These are phyloP conservation scores for Hypoxylon sp. DNA, from an alignment of 2,329 filamentous ascomycete species.

Conservation along the genomic window DNA sequence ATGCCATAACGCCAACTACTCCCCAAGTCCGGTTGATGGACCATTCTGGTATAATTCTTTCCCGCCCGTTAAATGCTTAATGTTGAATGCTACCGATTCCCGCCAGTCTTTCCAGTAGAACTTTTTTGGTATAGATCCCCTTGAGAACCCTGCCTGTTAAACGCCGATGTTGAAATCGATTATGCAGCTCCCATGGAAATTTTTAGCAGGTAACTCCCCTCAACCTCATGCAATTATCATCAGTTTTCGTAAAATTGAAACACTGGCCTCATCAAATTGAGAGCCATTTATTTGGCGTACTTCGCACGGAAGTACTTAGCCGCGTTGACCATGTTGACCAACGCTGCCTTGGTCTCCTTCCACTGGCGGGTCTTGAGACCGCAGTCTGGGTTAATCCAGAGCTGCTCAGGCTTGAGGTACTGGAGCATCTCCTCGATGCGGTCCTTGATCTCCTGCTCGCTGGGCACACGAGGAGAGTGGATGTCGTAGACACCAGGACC, in stretches of 20 bases:
- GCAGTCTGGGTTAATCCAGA: slow-evolving; percentile 99
- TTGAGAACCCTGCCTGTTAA: slow-evolving; percentile 53
- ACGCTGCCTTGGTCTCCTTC: slow-evolving; percentile 97
- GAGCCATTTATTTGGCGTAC: slow-evolving; percentile 74
- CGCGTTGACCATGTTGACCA: slow-evolving; percentile 97
- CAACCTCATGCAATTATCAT: slow-evolving; percentile 44
- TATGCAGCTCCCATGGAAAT: slow-evolving; percentile 56
- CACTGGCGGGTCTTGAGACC: slow-evolving; percentile 99
- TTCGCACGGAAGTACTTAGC: slow-evolving; percentile 97
- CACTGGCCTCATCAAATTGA: slow-evolving; percentile 15
- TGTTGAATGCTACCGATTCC: slow-evolving; percentile 57
- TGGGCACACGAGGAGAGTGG: slow-evolving; percentile 97
- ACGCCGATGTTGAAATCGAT: slow-evolving; percentile 74
- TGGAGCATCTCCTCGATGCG: slow-evolving; percentile 98
- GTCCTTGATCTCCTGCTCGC: slow-evolving; percentile 98
- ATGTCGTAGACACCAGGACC: slow-evolving; percentile 99
- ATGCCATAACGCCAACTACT: slow-evolving; percentile 55
- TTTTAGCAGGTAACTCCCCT: slow-evolving; percentile 49
- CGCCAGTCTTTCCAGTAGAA: slow-evolving; percentile 53
- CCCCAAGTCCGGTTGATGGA: slow-evolving; percentile 57
- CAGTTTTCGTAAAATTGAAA: slow-evolving; percentile 31
- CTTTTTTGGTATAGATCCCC: slow-evolving; percentile 55
- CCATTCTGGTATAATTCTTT: slow-evolving; percentile 55
- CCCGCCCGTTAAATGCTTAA: slow-evolving; percentile 54
- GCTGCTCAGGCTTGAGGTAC: slow-evolving; percentile 97